Evolutionary conservation across 2,329 filamentous ascomycete genomes (phyloP), one percentile per base, ranked within the genome.

Genomic region (Canariomyces notabilis): DNA sequence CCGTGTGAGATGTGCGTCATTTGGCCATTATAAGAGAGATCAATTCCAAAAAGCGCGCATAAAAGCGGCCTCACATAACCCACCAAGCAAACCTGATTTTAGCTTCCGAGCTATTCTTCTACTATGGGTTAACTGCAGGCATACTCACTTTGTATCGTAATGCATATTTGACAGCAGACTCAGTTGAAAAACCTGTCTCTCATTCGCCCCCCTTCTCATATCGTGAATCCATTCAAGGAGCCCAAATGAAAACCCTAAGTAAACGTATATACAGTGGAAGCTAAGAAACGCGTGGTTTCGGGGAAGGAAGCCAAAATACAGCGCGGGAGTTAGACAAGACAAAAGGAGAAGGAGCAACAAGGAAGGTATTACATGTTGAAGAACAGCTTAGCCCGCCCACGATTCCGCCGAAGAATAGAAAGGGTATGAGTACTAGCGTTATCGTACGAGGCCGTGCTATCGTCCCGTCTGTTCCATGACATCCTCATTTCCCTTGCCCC

Each of bases 351-450:
- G 44, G 49, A 52, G 47, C 34, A 37, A 22, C 19, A 48, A 52
- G 49, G 42, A 55, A 60, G 57, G 50, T 61, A 62, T 61, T 62
- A 63, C 58, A 64, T 56, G 57, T 57, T 57, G 58, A 59, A 59
- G 54, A 60, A 57, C 57, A 56, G 52, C 55, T 46, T 46, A 55
- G 55, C 51, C 53, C 51, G 50, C 51, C 52, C 45, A 45, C 53
- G 49, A 54, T 52, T 48, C 49, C 48, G 48, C 42, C 48, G 39
- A 40, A 45, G 42, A 55, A 46, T 42, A 48, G 47, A 50, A 52
- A 40, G 50, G 51, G 57, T 55, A 57, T 58, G 53, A 56, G 50
- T 50, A 42, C 42, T 50, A 51, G 49, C 50, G 51, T 59, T 52
- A 59, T 59, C 57, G 56, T 59, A 51, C 44, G 49, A 49, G 45